phyloP scores from a whole-genome alignment of 2,329 filamentous ascomycete genomes.

The Fusarium circinatum region DNA sequence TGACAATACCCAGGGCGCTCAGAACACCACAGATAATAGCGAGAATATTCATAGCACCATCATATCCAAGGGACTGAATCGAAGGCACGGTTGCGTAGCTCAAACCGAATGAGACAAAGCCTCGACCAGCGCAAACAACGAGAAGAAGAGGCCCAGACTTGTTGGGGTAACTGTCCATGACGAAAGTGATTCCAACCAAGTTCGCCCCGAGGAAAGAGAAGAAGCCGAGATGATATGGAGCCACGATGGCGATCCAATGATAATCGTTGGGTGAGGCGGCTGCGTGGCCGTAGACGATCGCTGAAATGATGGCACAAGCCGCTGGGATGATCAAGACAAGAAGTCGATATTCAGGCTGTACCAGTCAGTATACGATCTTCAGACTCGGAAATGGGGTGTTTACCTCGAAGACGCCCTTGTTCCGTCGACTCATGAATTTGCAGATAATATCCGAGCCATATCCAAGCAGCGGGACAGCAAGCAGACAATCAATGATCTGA shows the following conservation, averaged over 20 bases:
- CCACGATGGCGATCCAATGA: slow-evolving; percentile 8
- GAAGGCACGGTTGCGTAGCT: slow-evolving; percentile 10
- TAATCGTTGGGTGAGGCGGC: not conserved
- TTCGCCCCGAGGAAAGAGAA: slow-evolving; percentile 6
- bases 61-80: not conserved
- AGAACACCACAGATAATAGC: slow-evolving; percentile 5
- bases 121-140: not conserved
- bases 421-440: slow-evolving; percentile 5
- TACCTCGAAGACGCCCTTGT: slow-evolving; percentile 1
- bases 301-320: not conserved
- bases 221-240: slow-evolving; percentile 1
- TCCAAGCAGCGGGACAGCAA: slow-evolving; percentile 1
- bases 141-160: slow-evolving; percentile 4
- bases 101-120: not conserved
- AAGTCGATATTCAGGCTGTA: slow-evolving; percentile 1
- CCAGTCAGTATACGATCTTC: accelerated
- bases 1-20: not conserved
- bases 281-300: not conserved
- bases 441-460: not conserved
- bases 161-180: slow-evolving; percentile 15
- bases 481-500: not conserved
- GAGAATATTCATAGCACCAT: slow-evolving; percentile 12
- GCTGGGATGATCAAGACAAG: not conserved
- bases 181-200: not conserved
- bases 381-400: accelerated